A percentile compares a stretch with the other conserved stretches of the same genome.
These are phyloP conservation scores for Eragrostis nindensis DNA, from an alignment of 176 grass and related monocot species.

Conservation along the genomic window DNA sequence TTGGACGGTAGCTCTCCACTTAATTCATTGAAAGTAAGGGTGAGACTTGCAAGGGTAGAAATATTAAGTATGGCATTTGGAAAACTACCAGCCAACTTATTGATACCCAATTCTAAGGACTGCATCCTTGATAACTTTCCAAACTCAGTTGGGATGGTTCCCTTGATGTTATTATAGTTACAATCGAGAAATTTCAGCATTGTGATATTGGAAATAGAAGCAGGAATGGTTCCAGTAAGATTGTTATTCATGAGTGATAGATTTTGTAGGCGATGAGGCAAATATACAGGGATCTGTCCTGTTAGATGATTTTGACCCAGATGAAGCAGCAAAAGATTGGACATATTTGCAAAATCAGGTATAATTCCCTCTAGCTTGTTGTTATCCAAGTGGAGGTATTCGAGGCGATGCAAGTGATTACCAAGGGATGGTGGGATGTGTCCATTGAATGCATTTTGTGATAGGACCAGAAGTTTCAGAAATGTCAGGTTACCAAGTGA, in stretches of 20 bases:
- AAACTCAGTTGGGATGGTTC: slow-evolving; percentile 29
- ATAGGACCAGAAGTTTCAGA: not conserved
- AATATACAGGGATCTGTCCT: not conserved
- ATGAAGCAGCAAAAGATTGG: not conserved
- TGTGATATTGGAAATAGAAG: slow-evolving; percentile 31
- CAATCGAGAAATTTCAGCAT: not conserved
- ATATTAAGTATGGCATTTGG: not conserved
- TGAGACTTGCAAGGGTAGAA: slow-evolving; percentile 1
- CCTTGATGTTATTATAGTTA: slow-evolving; percentile 6
- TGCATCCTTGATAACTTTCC: not conserved
- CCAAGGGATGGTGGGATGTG: slow-evolving; percentile 41
- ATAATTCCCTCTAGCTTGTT: slow-evolving; percentile 22
- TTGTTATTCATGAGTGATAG: not conserved
- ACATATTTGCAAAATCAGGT: slow-evolving; percentile 28
- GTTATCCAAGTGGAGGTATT: not conserved
- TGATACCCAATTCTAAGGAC: not conserved
- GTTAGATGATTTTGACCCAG: not conserved
- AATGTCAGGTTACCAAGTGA: slow-evolving; percentile 40
- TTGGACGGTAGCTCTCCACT: slow-evolving; percentile 27
- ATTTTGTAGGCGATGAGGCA: not conserved
- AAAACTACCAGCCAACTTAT: slow-evolving; percentile 18
- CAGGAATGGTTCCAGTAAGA: slow-evolving; percentile 29
- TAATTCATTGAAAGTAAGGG: not conserved
- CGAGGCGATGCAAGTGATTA: not conserved
- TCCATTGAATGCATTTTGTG: slow-evolving; percentile 13